Conservation (phyloP, 164 flowering plant genomes). For the Taxillus chinensis region DNA sequence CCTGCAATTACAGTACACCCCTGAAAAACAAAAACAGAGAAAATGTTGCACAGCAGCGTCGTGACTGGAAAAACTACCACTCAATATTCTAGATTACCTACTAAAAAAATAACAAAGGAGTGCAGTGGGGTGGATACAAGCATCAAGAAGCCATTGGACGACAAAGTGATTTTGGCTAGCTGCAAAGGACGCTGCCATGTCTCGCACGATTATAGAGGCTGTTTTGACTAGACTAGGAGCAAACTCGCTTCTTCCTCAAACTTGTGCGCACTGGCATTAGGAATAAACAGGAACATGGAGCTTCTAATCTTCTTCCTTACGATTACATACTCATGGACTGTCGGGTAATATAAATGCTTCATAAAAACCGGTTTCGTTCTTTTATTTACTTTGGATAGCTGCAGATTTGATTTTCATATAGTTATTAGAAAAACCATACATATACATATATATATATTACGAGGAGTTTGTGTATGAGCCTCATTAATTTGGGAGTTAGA, state of each 20-base stretch:
- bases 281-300: constrained; percentile 1
- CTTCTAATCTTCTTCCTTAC: constrained; percentile 9
- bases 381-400: too few species aligned
- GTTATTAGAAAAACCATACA: too few species aligned
- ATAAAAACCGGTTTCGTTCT: too few species aligned
- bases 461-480: too few species aligned
- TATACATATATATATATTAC: too few species aligned
- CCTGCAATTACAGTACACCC: background rate
- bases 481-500: too few species aligned
- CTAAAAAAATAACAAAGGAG: too few species aligned
- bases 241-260: constrained; percentile 15
- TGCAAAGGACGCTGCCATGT: constrained; percentile 35
- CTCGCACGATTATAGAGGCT: constrained; percentile 14
- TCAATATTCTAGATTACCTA: too few species aligned
- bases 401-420: too few species aligned
- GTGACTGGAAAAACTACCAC: too few species aligned
- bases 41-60: too few species aligned
- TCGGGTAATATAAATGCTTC: constrained; percentile 14
- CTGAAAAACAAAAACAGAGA: background rate
- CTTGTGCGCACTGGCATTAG: constrained; percentile 13
- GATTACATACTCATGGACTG: constrained; percentile 34
- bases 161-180: constrained; percentile 51
- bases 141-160: constrained; percentile 23
- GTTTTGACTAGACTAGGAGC: constrained; percentile 35
- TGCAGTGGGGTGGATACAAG: background rate